Evolutionary conservation across 306 rosid genomes (phyloP).

Genomic region (Lathyrus aphaca): DNA sequence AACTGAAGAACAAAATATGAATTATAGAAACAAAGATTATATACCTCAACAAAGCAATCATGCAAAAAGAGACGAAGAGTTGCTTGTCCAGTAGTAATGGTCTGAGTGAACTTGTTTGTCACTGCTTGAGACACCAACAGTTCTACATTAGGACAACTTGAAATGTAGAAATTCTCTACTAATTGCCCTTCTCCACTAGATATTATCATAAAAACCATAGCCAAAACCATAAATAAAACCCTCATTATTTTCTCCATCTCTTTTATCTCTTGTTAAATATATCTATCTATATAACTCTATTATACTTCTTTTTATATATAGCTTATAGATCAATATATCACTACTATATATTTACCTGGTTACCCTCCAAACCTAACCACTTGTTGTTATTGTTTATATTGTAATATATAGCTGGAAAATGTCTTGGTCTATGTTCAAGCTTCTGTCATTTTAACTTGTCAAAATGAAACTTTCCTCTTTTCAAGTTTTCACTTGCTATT

Average conservation of each 20-base stretch:
- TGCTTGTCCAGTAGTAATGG: slow-evolving; percentile 59
- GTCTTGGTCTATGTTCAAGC: slow-evolving; percentile 6
- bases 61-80: slow-evolving; percentile 86
- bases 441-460: slow-evolving; percentile 41
- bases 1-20: not conserved
- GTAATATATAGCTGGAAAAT: slow-evolving; percentile 28
- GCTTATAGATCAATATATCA: not conserved
- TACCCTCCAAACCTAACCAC: slow-evolving; percentile 36
- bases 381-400: not conserved
- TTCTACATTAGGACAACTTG: slow-evolving; percentile 73
- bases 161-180: slow-evolving; percentile 58
- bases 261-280: not conserved
- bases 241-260: slow-evolving; percentile 36
- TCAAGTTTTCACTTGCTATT: slow-evolving; percentile 7
- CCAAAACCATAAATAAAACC: slow-evolving; percentile 32
- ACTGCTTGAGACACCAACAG: slow-evolving; percentile 66
- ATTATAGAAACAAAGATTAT: not conserved
- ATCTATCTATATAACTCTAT: slow-evolving; percentile 20
- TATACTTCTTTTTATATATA: not conserved
- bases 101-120: slow-evolving; percentile 55
- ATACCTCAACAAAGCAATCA: slow-evolving; percentile 85
- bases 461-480: slow-evolving; percentile 10
- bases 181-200: slow-evolving; percentile 50
- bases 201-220: slow-evolving; percentile 32
- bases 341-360: slow-evolving; percentile 2